A percentile compares a stretch with the other conserved stretches of the same genome.
phyloP scores from a whole-genome alignment of 2,329 filamentous ascomycete genomes.

The Botrytis byssoidea region DNA sequence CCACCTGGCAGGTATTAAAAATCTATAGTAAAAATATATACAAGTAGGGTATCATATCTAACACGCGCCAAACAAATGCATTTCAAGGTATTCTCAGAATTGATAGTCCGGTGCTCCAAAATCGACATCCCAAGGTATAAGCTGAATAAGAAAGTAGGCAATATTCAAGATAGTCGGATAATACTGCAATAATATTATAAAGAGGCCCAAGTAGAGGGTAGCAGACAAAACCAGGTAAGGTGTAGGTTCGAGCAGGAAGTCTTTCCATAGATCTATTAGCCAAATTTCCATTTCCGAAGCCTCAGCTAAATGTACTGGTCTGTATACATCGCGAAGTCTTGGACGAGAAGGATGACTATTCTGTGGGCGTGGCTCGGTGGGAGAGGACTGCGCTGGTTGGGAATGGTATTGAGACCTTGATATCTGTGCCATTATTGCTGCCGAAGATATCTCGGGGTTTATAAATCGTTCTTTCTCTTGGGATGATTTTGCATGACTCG shows the following conservation, averaged over 20 bases:
- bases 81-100: conserved; percentile 15
- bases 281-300: conserved; percentile 30
- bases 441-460: background rate
- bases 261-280: conserved; percentile 31
- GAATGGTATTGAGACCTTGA: background rate
- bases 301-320: conserved; percentile 13
- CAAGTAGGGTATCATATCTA: conserved; percentile 25
- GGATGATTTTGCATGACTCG: conserved; percentile 1
- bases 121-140: conserved; percentile 35
- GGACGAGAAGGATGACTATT: background rate
- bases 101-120: conserved; percentile 8
- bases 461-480: background rate
- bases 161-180: conserved; percentile 26
- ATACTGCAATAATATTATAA: conserved; percentile 30
- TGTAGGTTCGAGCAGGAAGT: conserved; percentile 35
- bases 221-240: conserved; percentile 31
- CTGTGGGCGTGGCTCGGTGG: background rate
- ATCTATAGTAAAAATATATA: conserved; percentile 18
- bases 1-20: conserved; percentile 16
- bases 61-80: conserved; percentile 9
- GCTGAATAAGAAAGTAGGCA: conserved; percentile 27
- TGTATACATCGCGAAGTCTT: conserved; percentile 15
- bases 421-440: background rate
- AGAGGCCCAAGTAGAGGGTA: conserved; percentile 30
- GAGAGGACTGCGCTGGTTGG: background rate